These are phyloP conservation scores for Ceratocystis smalleyi DNA, from an alignment of 2,329 filamentous ascomycete species.

Conservation along the genomic window DNA sequence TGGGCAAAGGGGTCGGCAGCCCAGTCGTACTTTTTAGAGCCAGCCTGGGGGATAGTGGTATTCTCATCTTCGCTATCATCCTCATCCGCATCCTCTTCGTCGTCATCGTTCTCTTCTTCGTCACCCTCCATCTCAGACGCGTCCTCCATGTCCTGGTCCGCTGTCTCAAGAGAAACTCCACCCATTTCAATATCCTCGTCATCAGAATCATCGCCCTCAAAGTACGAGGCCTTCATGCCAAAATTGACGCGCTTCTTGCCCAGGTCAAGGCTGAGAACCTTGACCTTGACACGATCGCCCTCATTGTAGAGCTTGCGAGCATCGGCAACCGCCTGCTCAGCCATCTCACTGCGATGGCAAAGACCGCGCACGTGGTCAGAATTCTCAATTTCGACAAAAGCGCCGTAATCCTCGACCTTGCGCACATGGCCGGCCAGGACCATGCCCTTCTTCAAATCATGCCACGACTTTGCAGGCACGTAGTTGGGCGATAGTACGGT, in stretches of 20 bases:
- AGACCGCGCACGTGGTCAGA: constrained; percentile 82
- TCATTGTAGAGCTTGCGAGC: constrained; percentile 80
- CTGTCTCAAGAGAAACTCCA: constrained; percentile 25
- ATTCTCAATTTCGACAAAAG: constrained; percentile 79
- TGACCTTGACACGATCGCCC: constrained; percentile 86
- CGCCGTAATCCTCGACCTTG: constrained; percentile 88
- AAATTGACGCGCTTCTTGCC: constrained; percentile 71
- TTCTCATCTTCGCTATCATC: constrained; percentile 25
- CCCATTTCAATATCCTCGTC: constrained; percentile 36
- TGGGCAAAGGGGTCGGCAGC: constrained; percentile 53
- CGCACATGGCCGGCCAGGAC: constrained; percentile 78
- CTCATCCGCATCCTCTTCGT: constrained; percentile 25
- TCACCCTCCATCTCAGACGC: constrained; percentile 30
- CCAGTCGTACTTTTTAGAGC: constrained; percentile 81
- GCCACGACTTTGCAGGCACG: constrained; percentile 53
- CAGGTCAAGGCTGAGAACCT: constrained; percentile 61
- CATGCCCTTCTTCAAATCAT: constrained; percentile 65
- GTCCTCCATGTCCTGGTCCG: constrained; percentile 25
- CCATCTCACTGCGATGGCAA: constrained; percentile 85
- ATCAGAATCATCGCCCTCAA: constrained; percentile 43
- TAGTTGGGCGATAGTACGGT: constrained; percentile 72
- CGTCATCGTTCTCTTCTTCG: constrained; percentile 27
- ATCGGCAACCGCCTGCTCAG: constrained; percentile 65
- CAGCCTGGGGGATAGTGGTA: constrained; percentile 25
- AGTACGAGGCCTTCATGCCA: constrained; percentile 83